Conservation (phyloP, 1,139 yeast species). For the Yamadazyma epiphylla region DNA sequence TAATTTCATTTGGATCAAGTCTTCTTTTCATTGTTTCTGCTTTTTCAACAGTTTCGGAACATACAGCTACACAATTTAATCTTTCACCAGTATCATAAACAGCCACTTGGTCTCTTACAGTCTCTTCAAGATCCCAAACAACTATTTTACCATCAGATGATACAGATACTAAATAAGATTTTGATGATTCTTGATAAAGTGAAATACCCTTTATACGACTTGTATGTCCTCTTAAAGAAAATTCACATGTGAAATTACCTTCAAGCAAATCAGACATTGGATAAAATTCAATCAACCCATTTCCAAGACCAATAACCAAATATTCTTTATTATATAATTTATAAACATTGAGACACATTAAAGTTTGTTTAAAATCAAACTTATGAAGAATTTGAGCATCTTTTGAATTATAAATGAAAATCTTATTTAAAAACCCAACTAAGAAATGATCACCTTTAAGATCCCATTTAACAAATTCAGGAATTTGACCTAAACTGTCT, state of each 20-base stretch:
- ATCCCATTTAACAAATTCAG: slow-evolving; percentile 65
- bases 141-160: slow-evolving; percentile 93
- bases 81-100: slow-evolving; percentile 93
- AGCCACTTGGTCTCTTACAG: slow-evolving; percentile 71
- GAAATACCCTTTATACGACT: slow-evolving; percentile 79
- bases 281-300: slow-evolving; percentile 68
- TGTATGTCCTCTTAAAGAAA: slow-evolving; percentile 73
- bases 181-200: slow-evolving; percentile 38
- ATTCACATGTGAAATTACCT: slow-evolving; percentile 40
- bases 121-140: slow-evolving; percentile 68
- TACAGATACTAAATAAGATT: slow-evolving; percentile 65
- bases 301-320: slow-evolving; percentile 63
- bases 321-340: slow-evolving; percentile 47
- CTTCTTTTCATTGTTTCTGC: slow-evolving; percentile 68
- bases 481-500: slow-evolving; percentile 59
- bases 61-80: slow-evolving; percentile 76
- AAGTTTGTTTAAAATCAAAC: slow-evolving; percentile 47
- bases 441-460: slow-evolving; percentile 63
- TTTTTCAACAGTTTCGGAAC: slow-evolving; percentile 78
- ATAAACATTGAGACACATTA: slow-evolving; percentile 65
- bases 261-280: slow-evolving; percentile 20
- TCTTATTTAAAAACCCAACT: slow-evolving; percentile 66
- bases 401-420: slow-evolving; percentile 63
- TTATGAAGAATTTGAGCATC: slow-evolving; percentile 57
- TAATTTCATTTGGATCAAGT: slow-evolving; percentile 33